Evolutionary conservation across 495 filamentous ascomycete species (phyloP).

Genomic region (Cairneyella variabilis): DNA sequence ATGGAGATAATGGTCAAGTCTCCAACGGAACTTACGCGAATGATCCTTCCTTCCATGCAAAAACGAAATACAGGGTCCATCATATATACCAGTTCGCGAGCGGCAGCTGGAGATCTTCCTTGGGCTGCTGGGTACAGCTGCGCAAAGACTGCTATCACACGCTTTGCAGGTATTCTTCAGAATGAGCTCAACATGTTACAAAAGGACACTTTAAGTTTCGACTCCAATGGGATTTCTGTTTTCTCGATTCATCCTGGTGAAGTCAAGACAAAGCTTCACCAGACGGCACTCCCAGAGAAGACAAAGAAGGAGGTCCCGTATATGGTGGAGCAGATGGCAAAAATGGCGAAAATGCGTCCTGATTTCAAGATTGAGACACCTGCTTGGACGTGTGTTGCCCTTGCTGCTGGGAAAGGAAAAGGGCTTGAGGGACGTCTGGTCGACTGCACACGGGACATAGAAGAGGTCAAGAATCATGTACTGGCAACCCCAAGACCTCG

Average conservation of each 20-base stretch:
- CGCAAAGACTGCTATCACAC: constrained; percentile 15
- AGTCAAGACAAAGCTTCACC: constrained; percentile 14
- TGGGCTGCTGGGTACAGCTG: constrained; percentile 17
- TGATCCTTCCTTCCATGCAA: constrained; percentile 16
- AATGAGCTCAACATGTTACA: constrained; percentile 16
- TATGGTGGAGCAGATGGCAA: constrained; percentile 13
- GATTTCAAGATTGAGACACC: constrained; percentile 11
- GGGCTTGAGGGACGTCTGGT: constrained; percentile 12
- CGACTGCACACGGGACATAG: constrained; percentile 16
- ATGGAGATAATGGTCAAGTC: constrained; percentile 20
- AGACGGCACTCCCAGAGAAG: constrained; percentile 14
- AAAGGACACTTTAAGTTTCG: not conserved
- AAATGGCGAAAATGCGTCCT: constrained; percentile 5
- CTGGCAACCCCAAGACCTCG: not conserved
- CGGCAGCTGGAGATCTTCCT: constrained; percentile 11
- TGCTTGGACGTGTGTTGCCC: constrained; percentile 19
- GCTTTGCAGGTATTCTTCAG: constrained; percentile 14
- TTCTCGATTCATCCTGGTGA: constrained; percentile 19
- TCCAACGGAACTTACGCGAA: constrained; percentile 13
- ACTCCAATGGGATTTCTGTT: constrained; percentile 11
- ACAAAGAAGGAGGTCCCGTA: constrained; percentile 17
- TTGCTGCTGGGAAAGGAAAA: constrained; percentile 13
- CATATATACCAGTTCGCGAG: constrained; percentile 14
- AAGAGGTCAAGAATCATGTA: constrained; percentile 12
- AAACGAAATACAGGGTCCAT: constrained; percentile 13